Conservation (phyloP, 2,329 filamentous ascomycete genomes). For the Aspergillus flavus region DNA sequence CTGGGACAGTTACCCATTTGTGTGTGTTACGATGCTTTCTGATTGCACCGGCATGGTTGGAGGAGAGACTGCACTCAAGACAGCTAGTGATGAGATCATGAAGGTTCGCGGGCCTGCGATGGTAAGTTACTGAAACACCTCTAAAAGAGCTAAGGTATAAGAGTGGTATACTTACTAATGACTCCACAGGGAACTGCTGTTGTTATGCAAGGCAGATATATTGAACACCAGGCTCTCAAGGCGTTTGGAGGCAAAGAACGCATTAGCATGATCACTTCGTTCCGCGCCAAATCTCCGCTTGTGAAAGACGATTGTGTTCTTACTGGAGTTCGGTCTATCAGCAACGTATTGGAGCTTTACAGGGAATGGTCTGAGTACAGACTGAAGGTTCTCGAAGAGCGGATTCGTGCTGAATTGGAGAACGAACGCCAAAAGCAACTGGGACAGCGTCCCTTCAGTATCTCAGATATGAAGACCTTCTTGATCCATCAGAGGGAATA, state of each 20-base stretch:
- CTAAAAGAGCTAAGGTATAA: accelerated
- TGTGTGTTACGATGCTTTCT: constrained; percentile 67
- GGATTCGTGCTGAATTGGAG: background rate
- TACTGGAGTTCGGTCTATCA: background rate
- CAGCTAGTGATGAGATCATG: background rate
- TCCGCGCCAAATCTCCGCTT: background rate
- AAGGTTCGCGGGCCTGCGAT: constrained; percentile 4
- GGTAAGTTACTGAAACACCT: background rate
- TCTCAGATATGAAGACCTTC: background rate
- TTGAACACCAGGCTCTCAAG: constrained; percentile 6
- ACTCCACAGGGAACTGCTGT: background rate
- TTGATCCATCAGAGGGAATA: background rate
- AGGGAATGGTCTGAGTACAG: background rate
- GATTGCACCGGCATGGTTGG: constrained; percentile 65
- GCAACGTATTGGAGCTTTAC: background rate
- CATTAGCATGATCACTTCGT: constrained; percentile 3
- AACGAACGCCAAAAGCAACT: background rate
- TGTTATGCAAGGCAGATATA: constrained; percentile 8
- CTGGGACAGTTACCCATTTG: constrained; percentile 64
- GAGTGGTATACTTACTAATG: background rate
- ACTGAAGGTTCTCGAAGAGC: background rate
- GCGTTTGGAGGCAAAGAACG: constrained; percentile 3
- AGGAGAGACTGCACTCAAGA: constrained; percentile 52
- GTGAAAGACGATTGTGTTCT: background rate
- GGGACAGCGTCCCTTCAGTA: background rate